Base-by-base conservation (phyloP, 768 basidiomycete species). In the Amanita thiersii region DNA sequence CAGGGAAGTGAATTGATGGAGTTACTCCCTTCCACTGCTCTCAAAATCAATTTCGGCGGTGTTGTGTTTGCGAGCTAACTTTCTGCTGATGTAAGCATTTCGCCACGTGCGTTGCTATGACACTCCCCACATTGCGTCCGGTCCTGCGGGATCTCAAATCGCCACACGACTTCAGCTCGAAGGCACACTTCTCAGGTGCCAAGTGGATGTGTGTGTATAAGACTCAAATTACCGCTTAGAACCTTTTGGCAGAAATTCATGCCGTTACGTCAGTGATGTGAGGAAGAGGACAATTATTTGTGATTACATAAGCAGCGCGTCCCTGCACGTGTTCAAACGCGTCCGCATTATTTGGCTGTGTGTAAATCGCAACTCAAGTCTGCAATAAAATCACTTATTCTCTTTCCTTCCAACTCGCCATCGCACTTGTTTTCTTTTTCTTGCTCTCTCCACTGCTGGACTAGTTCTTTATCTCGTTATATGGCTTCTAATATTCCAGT, bases 401-500 rank as follows among this genome's bases (percentile, higher is more conserved):
- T 47, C 43, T 46, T 47, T 45, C 46, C n/a, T n/a, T n/a, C 31
- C 31, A 34, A 49, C 28, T 40, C 41, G 21, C 21, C 35, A 42
- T 31, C 15, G 38, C 28, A 43, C 32, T 42, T 40, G 39, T 24
- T 21, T 11, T 15, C 30, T 32, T 17, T 19, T 26, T 25, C 43
- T 46, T 47, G 45, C 43, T 31, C 18, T 24, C 29, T 5, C 30
- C 44, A 24, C 35, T 39, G 23, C 24, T 39, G 37, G 24, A 49
- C 42, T 37, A 20, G 43, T 28, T 25, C 21, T 14, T 38, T 2
- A 38, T 35, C 25, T 18, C 35, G 14, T 40, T 31, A 34, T 45
- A 31, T 50, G 39, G 39, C 50, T 19, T 64, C 64, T 46, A 62
- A 56, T 45, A 61, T 64, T 43, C 64, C 64, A 39, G 64, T 63